Percentiles rank a stretch among this genome's conserved stretches.
Conservation (phyloP, 2,329 filamentous ascomycete species). For the Penicillium sumatraense region DNA sequence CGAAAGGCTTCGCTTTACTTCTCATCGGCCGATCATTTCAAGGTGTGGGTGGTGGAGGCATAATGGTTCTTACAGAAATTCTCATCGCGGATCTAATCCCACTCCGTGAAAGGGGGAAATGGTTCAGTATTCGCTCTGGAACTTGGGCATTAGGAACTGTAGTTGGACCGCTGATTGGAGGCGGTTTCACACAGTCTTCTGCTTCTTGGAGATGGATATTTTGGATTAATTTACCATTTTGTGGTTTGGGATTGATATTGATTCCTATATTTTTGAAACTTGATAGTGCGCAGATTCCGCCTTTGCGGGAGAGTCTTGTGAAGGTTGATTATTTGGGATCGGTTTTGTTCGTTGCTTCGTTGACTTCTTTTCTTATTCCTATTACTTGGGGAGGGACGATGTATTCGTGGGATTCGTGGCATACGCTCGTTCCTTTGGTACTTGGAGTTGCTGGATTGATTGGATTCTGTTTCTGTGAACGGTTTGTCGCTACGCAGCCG, state of each 20-base stretch:
- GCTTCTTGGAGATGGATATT: conserved; percentile 37
- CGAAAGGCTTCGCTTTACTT: conserved; percentile 43
- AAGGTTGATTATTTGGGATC: conserved; percentile 37
- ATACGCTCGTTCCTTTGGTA: conserved; percentile 33
- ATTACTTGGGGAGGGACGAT: conserved; percentile 36
- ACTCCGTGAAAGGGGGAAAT: conserved; percentile 38
- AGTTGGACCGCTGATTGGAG: conserved; percentile 51
- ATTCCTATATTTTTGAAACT: conserved; percentile 29
- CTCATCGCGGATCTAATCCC: conserved; percentile 53
- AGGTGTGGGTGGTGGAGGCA: conserved; percentile 56
- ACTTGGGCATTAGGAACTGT: conserved; percentile 46
- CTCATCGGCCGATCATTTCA: conserved; percentile 62
- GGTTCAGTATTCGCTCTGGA: conserved; percentile 28
- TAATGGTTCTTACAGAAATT: conserved; percentile 47
- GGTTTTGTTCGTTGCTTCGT: conserved; percentile 31
- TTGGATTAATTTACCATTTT: conserved; percentile 36
- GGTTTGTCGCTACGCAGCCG: conserved; percentile 4
- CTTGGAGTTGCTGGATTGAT: conserved; percentile 31
- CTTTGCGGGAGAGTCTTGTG: conserved; percentile 10
- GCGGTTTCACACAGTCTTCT: conserved; percentile 24
- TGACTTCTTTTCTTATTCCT: conserved; percentile 35
- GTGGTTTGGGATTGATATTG: conserved; percentile 24
- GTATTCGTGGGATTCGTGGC: conserved; percentile 37
- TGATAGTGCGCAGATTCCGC: not conserved
- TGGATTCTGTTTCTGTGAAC: conserved; percentile 25